Percentiles rank a stretch among this genome's conserved stretches.
Evolutionary conservation across 2,329 filamentous ascomycete genomes (phyloP).

Genomic region (Monosporascus ibericus): DNA sequence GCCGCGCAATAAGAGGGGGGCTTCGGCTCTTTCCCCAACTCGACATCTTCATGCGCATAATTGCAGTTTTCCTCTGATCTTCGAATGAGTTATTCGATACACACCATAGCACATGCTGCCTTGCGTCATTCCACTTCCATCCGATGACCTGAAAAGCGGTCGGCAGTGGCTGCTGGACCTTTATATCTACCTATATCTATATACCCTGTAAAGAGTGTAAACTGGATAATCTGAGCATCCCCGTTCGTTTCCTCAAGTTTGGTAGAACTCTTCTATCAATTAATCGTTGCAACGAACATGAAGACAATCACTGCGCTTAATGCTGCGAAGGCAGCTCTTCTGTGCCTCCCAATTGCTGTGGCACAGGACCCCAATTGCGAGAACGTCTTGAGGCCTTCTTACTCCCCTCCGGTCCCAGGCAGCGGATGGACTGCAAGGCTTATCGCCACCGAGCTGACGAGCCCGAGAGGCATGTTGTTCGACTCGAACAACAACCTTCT

Average conservation of each 20-base stretch:
- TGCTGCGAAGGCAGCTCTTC: neutral
- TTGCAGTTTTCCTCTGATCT: no score
- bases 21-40: no score
- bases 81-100: no score
- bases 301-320: neutral
- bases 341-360: neutral
- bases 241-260: neutral
- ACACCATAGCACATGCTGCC: no score
- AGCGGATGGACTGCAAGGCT: constrained; percentile 9
- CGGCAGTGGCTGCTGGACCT: neutral
- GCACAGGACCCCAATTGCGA: neutral
- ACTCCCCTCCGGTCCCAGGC: constrained; percentile 7
- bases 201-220: no score
- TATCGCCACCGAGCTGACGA: constrained; percentile 14
- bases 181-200: no score
- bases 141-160: no score
- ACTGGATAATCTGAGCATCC: neutral
- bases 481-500: constrained; percentile 31
- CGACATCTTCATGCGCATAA: no score
- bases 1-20: no score
- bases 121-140: no score
- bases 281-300: neutral
- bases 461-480: constrained; percentile 27
- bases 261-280: neutral
- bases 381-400: constrained; percentile 3